Conservation (phyloP, 805 yeast species). For the Saccharomycopsis vini region DNA sequence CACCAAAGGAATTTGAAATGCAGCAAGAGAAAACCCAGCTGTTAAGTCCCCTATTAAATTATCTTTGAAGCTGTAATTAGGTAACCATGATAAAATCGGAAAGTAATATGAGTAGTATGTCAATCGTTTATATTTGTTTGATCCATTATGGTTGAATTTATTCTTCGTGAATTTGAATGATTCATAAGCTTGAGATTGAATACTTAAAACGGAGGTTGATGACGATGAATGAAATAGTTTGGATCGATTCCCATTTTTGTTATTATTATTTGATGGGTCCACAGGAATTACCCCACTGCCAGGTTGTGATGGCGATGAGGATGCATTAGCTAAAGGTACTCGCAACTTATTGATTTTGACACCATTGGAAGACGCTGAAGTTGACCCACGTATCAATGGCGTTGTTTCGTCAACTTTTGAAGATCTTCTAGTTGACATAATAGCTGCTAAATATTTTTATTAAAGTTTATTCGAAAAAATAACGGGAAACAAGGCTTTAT, state of each 20-base stretch:
- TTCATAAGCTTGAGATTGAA: constrained; percentile 2
- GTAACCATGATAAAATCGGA: constrained; percentile 62
- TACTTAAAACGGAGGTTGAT: constrained; percentile 10
- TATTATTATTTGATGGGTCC: no score
- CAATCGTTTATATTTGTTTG: not conserved
- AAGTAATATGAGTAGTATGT: constrained; percentile 42
- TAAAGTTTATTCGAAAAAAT: no score
- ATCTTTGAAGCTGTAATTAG: constrained; percentile 32
- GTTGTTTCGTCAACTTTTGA: no score
- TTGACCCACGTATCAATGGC: no score
- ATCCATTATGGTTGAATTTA: not conserved
- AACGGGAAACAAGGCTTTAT: no score
- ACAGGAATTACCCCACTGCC: no score
- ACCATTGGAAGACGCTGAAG: no score
- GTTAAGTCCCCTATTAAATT: constrained; percentile 51
- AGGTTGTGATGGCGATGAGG: no score
- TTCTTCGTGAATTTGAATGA: constrained; percentile 5
- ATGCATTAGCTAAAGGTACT: no score
- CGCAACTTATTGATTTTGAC: no score
- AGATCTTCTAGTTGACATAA: no score
- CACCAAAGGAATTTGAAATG: constrained; percentile 85
- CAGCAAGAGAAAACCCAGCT: constrained; percentile 83
- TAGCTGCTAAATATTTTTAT: no score
- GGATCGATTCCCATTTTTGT: constrained; percentile 3
- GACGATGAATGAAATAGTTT: constrained; percentile 14